Conservation (phyloP, 345 rosid genomes). For the Durio zibethinus region DNA sequence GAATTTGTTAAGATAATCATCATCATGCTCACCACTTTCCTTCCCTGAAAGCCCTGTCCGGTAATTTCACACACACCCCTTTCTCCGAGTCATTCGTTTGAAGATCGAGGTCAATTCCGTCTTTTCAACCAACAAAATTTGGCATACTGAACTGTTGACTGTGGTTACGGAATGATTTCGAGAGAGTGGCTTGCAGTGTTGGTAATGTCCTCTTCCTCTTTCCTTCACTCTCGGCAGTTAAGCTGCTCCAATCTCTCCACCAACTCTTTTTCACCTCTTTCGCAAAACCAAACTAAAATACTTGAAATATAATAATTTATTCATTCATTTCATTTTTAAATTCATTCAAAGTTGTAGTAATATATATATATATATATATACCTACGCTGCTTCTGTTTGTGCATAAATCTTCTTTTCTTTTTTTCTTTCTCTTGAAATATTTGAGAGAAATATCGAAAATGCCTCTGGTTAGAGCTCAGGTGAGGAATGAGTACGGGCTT, state of each 20-base stretch:
- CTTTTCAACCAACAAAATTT: not conserved
- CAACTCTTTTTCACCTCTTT: slow-evolving; percentile 28
- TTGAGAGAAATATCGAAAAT: slow-evolving; percentile 23
- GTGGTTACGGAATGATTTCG: slow-evolving; percentile 3
- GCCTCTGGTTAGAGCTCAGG: slow-evolving; percentile 71
- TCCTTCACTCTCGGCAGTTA: slow-evolving; percentile 49
- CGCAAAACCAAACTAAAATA: not conserved
- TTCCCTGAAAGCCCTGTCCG: too few species aligned
- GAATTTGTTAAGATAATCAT: too few species aligned
- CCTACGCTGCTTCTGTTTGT: not conserved
- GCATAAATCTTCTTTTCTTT: slow-evolving; percentile 9
- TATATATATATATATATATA: too few species aligned
- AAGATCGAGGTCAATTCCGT: slow-evolving; percentile 24
- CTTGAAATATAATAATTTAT: slow-evolving; percentile 9
- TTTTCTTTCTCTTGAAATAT: not conserved
- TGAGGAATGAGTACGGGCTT: slow-evolving; percentile 62
- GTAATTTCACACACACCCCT: not conserved
- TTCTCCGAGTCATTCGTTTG: not conserved
- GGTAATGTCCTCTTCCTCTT: slow-evolving; percentile 56
- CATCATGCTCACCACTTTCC: too few species aligned
- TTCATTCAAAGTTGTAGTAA: not conserved
- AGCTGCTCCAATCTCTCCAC: slow-evolving; percentile 66
- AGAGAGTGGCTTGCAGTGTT: slow-evolving; percentile 70
- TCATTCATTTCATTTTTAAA: slow-evolving; percentile 16
- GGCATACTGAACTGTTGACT: not conserved